Conservation (phyloP, 352 stramenopile genomes). For the Globisporangium parvum region DNA sequence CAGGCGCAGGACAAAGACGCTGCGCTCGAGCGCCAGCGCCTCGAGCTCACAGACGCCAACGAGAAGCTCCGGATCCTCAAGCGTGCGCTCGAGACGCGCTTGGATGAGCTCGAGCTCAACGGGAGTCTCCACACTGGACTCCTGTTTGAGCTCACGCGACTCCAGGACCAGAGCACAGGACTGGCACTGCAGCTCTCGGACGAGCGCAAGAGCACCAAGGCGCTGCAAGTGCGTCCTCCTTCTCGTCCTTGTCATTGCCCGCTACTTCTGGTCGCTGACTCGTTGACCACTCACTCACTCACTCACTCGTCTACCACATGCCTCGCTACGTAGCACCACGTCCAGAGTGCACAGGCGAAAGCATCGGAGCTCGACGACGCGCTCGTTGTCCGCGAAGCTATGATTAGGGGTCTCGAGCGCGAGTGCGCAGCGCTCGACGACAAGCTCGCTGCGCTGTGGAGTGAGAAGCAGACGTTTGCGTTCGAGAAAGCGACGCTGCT, state of each 20-base stretch:
- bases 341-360: constrained; percentile 24
- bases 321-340: constrained; percentile 9
- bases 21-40: constrained; percentile 15
- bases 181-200: constrained; percentile 58
- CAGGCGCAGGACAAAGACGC: constrained; percentile 21
- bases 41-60: constrained; percentile 31
- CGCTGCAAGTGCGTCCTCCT: constrained; percentile 14
- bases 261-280: neutral
- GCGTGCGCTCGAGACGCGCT: constrained; percentile 58
- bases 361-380: constrained; percentile 45
- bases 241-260: neutral
- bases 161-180: constrained; percentile 59
- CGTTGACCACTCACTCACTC: neutral
- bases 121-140: constrained; percentile 68
- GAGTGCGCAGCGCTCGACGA: constrained; percentile 40
- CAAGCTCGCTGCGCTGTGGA: constrained; percentile 29
- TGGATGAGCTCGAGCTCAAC: constrained; percentile 63
- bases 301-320: neutral
- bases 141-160: constrained; percentile 64
- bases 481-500: constrained; percentile 71
- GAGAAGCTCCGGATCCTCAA: constrained; percentile 66
- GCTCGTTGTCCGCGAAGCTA: constrained; percentile 42
- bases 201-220: constrained; percentile 37
- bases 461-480: constrained; percentile 44
- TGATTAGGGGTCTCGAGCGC: constrained; percentile 47